Conservation (phyloP, 2,329 filamentous ascomycete species). For the Botrytis byssoidea region DNA sequence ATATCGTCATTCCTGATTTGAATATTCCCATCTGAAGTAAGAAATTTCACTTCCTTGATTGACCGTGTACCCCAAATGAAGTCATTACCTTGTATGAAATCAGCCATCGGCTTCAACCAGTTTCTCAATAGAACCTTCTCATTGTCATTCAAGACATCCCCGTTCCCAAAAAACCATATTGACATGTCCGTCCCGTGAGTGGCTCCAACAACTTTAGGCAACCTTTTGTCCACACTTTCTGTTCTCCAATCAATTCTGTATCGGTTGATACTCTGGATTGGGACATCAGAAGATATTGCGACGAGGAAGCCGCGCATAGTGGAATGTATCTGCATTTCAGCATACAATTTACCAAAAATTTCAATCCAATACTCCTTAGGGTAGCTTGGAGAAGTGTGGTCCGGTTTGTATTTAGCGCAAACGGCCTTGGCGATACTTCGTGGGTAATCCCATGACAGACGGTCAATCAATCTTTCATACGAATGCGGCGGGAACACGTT, state of each 20-base stretch:
- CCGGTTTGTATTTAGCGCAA: conserved; percentile 17
- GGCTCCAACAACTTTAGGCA: conserved; percentile 22
- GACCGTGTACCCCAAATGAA: conserved; percentile 23
- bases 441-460: conserved; percentile 30
- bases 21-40: conserved; percentile 24
- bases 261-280: conserved; percentile 22
- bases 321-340: conserved; percentile 28
- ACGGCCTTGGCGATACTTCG: conserved; percentile 18
- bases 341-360: conserved; percentile 26
- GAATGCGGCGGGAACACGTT: conserved; percentile 25
- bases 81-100: conserved; percentile 21
- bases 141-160: conserved; percentile 12
- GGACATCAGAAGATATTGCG: conserved; percentile 17
- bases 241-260: conserved; percentile 28
- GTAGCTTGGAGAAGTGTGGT: background rate
- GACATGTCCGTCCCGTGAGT: conserved; percentile 27
- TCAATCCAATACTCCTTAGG: conserved; percentile 21
- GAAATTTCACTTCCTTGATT: conserved; percentile 21
- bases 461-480: conserved; percentile 21
- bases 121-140: conserved; percentile 23
- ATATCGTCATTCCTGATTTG: conserved; percentile 23
- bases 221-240: conserved; percentile 23
- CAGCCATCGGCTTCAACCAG: conserved; percentile 26
- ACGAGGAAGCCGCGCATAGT: conserved; percentile 26
- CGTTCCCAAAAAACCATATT: conserved; percentile 29